phyloP scores from a whole-genome alignment of 805 yeast genomes.

The Myxozyma kluyveri region DNA sequence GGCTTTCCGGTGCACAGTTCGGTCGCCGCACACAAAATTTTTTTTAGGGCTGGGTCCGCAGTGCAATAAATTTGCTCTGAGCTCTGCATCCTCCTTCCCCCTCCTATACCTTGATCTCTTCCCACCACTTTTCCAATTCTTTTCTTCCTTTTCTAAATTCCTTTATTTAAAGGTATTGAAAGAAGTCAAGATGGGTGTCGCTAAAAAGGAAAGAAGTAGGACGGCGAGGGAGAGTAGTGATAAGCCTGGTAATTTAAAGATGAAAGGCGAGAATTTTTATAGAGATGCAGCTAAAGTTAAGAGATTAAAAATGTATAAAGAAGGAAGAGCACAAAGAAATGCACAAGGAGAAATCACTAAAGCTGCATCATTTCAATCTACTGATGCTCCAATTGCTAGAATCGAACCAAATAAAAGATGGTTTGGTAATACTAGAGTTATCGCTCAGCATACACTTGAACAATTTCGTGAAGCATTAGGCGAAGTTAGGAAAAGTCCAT shows the following conservation, averaged over 20 bases:
- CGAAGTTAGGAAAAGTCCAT: conserved; percentile 74
- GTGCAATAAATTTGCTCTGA: too few relatives aligned
- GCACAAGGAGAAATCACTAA: conserved; percentile 80
- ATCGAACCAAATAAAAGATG: conserved; percentile 95
- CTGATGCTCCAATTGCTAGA: conserved; percentile 84
- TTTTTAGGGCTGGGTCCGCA: conserved; percentile 1
- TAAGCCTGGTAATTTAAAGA: conserved; percentile 80
- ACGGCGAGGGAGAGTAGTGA: conserved; percentile 70
- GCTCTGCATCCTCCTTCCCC: background rate
- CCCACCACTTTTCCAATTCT: background rate
- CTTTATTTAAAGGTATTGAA: background rate
- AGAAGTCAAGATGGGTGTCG: conserved; percentile 79
- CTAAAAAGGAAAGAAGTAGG: conserved; percentile 86
- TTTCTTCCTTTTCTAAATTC: background rate
- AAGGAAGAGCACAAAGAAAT: conserved; percentile 83
- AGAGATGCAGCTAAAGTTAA: conserved; percentile 46
- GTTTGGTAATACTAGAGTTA: conserved; percentile 97
- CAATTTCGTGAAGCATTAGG: conserved; percentile 95
- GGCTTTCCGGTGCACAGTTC: too few relatives aligned
- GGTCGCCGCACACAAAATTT: conserved; percentile 10
- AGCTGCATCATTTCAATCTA: conserved; percentile 85
- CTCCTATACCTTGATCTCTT: background rate
- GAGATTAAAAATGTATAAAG: conserved; percentile 87
- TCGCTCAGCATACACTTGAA: conserved; percentile 90
- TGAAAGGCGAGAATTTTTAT: conserved; percentile 95